Evolutionary conservation across 768 basidiomycete species (phyloP).

Genomic region (Trametes maxima): DNA sequence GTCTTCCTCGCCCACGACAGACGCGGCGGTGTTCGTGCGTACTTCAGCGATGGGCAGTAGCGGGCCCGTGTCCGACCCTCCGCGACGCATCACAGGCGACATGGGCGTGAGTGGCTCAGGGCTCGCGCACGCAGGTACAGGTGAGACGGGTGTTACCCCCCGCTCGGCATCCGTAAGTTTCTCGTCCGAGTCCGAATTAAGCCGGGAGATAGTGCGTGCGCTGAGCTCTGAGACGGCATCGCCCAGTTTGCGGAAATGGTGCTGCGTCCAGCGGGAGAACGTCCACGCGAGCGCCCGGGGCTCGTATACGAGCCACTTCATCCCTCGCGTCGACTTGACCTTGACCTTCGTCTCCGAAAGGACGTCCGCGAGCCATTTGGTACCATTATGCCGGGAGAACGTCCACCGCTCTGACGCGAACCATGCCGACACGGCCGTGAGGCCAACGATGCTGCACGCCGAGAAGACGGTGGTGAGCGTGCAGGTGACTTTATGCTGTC

Average conservation of each 20-base stretch:
- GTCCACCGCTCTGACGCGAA: slow-evolving; percentile 72
- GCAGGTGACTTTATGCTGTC: slow-evolving; percentile 60
- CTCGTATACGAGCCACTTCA: slow-evolving; percentile 30
- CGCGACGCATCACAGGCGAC: slow-evolving; percentile 18
- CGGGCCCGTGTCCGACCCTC: slow-evolving; percentile 22
- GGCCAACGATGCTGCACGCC: slow-evolving; percentile 69
- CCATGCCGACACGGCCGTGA: slow-evolving; percentile 72
- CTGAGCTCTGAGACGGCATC: slow-evolving; percentile 22
- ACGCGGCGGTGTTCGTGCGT: slow-evolving; percentile 25
- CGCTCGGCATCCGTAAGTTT: slow-evolving; percentile 15
- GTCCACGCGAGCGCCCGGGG: slow-evolving; percentile 25
- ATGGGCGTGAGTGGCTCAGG: slow-evolving; percentile 23
- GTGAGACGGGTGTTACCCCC: slow-evolving; percentile 11
- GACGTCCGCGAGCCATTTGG: slow-evolving; percentile 71
- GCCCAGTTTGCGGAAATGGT: slow-evolving; percentile 20
- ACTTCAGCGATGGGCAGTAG: slow-evolving; percentile 27
- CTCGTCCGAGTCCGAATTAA: slow-evolving; percentile 8
- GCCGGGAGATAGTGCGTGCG: slow-evolving; percentile 12
- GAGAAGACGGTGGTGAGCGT: slow-evolving; percentile 79
- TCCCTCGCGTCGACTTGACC: slow-evolving; percentile 26
- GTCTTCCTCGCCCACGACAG: slow-evolving; percentile 24
- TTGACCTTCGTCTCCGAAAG: slow-evolving; percentile 34
- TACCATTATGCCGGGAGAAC: slow-evolving; percentile 61
- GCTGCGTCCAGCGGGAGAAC: slow-evolving; percentile 23
- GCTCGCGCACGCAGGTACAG: slow-evolving; percentile 17